phyloP scores from a whole-genome alignment of 106 monocot species.

The Acorus calamus region DNA sequence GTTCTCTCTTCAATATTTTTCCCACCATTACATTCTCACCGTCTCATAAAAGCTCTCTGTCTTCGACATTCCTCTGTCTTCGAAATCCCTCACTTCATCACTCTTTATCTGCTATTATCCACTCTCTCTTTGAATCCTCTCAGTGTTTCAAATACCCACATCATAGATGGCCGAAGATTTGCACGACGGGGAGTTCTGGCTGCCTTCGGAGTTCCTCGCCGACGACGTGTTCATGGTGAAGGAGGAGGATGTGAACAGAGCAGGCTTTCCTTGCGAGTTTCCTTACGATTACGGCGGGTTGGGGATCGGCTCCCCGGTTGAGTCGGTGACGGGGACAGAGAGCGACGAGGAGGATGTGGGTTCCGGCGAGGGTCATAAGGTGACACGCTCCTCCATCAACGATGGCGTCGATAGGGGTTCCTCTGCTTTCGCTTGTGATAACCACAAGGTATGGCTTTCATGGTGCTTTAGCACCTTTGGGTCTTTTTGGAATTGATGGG shows the following conservation, averaged over 20 bases:
- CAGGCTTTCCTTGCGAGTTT: constrained; percentile 2
- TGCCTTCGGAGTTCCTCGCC: constrained; percentile 16
- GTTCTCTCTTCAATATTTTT: no score
- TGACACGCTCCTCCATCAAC: constrained; percentile 9
- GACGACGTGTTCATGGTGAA: constrained; percentile 8
- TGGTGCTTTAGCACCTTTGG: neutral
- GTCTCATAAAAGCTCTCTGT: no score
- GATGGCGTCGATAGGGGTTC: neutral
- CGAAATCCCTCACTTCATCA: neutral
- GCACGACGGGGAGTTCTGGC: constrained; percentile 6
- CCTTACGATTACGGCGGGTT: neutral
- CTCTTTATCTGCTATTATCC: neutral
- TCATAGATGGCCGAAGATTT: neutral
- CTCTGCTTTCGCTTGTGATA: neutral
- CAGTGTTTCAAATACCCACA: neutral
- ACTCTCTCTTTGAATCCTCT: neutral
- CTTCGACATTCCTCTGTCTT: no score
- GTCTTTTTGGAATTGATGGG: neutral
- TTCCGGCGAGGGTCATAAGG: constrained; percentile 5
- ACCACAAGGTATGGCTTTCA: neutral
- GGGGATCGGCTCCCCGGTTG: constrained; percentile 3
- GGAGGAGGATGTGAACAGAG: neutral
- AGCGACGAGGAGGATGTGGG: constrained; percentile 8
- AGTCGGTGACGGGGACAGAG: constrained; percentile 5
- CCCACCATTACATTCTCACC: no score